phyloP scores from a whole-genome alignment of 768 basidiomycete genomes.

The Sistotremastrum niveocremeum region DNA sequence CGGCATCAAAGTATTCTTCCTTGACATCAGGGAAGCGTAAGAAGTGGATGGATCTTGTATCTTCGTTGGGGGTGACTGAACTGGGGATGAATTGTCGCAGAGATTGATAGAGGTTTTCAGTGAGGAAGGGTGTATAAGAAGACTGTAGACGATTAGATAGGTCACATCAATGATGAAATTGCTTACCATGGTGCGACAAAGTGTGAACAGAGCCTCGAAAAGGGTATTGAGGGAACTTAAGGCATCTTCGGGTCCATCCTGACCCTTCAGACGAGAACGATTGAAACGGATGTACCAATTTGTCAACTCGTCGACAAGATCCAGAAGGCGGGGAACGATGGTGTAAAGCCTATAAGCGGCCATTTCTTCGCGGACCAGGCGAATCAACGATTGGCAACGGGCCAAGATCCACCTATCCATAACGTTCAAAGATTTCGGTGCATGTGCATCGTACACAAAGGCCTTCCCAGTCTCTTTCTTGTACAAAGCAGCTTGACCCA shows the following conservation, averaged over 20 bases:
- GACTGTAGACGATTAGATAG: slow-evolving; percentile 36
- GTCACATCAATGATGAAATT: not conserved
- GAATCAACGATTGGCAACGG: slow-evolving; percentile 93
- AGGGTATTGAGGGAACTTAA: slow-evolving; percentile 82
- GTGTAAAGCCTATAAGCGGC: slow-evolving; percentile 94
- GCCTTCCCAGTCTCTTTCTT: slow-evolving; percentile 66
- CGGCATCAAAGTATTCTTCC: slow-evolving; percentile 86
- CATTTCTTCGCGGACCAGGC: slow-evolving; percentile 88
- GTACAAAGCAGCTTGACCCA: slow-evolving; percentile 81
- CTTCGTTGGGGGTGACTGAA: slow-evolving; percentile 46
- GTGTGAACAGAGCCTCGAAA: slow-evolving; percentile 87
- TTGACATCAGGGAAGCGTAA: slow-evolving; percentile 86
- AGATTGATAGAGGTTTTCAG: slow-evolving; percentile 91
- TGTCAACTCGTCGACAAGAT: slow-evolving; percentile 89
- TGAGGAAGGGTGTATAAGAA: slow-evolving; percentile 96
- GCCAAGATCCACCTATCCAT: slow-evolving; percentile 99
- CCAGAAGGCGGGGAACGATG: slow-evolving; percentile 86
- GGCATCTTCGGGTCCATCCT: slow-evolving; percentile 83
- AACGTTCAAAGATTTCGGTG: slow-evolving; percentile 74
- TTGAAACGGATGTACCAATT: slow-evolving; percentile 99
- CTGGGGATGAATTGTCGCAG: slow-evolving; percentile 76
- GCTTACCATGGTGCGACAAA: slow-evolving; percentile 87
- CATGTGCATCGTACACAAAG: slow-evolving; percentile 83
- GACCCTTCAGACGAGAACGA: slow-evolving; percentile 87
- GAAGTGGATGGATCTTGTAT: slow-evolving; percentile 92